Conservation (phyloP, 2,329 filamentous ascomycete species). For the Coleophoma cylindrospora region DNA sequence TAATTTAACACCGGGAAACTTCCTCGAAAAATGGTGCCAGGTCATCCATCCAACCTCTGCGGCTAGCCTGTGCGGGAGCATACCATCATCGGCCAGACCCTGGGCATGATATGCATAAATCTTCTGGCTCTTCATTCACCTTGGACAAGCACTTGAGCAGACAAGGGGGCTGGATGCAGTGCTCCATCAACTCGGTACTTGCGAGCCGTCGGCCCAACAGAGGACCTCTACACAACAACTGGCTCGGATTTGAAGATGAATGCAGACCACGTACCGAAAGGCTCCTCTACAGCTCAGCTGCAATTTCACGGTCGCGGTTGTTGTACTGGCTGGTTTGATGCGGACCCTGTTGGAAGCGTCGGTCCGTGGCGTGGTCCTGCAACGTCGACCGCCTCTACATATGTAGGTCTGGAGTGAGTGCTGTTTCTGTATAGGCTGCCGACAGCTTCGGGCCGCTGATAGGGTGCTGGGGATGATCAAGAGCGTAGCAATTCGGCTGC, state of each 20-base stretch:
- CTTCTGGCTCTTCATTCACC: no score
- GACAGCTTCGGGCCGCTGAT: slow-evolving; percentile 22
- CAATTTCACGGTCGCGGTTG: background rate
- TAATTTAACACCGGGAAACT: background rate
- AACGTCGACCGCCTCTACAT: slow-evolving; percentile 17
- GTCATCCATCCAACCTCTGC: background rate
- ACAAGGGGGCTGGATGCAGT: background rate
- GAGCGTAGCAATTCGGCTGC: slow-evolving; percentile 2
- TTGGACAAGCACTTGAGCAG: no score
- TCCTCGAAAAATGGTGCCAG: slow-evolving; percentile 6
- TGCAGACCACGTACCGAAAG: no score
- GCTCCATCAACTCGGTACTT: slow-evolving; percentile 16
- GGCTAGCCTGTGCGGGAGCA: slow-evolving; percentile 6
- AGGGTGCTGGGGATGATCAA: slow-evolving; percentile 7
- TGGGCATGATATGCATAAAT: slow-evolving; percentile 20
- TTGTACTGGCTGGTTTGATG: slow-evolving; percentile 1
- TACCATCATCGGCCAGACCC: slow-evolving; percentile 13
- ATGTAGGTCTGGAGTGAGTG: slow-evolving; percentile 16
- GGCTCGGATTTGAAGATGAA: no score
- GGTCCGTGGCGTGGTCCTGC: slow-evolving; percentile 20
- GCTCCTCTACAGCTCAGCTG: no score
- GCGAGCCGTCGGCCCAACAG: slow-evolving; percentile 12
- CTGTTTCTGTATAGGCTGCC: slow-evolving; percentile 17
- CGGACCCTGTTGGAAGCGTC: slow-evolving; percentile 10
- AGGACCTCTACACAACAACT: no score